Conservation (phyloP, 805 yeast genomes). For the Ogataea pignaliae region DNA sequence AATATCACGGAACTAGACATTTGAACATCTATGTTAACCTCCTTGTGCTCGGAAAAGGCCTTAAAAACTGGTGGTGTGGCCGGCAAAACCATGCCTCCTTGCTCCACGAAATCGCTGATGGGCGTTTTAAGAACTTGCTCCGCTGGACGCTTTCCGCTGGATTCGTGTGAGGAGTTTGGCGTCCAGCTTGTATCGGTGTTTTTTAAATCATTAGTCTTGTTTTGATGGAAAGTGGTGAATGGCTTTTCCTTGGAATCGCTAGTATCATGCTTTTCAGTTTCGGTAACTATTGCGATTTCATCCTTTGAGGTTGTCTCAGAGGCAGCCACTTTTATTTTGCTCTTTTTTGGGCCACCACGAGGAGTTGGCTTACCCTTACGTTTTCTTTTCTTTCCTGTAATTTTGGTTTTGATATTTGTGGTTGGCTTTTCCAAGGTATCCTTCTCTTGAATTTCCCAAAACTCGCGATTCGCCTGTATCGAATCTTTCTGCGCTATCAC, state of each 20-base stretch:
- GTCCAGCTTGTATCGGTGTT: too few relatives aligned
- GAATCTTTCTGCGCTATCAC: not conserved
- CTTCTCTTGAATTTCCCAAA: conserved; percentile 6
- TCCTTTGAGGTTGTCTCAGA: not conserved
- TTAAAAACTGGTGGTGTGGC: too few relatives aligned
- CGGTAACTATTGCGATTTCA: not conserved
- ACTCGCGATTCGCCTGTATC: not conserved
- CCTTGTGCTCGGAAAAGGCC: not conserved
- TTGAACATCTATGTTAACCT: not conserved
- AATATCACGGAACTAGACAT: not conserved
- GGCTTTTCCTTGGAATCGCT: too few relatives aligned
- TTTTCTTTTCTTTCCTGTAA: too few relatives aligned
- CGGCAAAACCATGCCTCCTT: too few relatives aligned
- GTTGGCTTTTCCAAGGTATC: not conserved
- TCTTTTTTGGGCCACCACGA: not conserved
- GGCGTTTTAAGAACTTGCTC: too few relatives aligned
- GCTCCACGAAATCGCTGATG: too few relatives aligned
- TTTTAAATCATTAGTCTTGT: too few relatives aligned
- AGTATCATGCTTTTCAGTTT: not conserved
- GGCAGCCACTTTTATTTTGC: not conserved
- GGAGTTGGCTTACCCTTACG: not conserved
- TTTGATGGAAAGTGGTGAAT: too few relatives aligned
- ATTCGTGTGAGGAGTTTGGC: too few relatives aligned
- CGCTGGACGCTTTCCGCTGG: too few relatives aligned
- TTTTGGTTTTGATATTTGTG: too few relatives aligned